A percentile compares a stretch with the other conserved stretches of the same genome.
Evolutionary conservation across 371 early-diverging fungal genomes (phyloP).

Genomic region (Mortierella sp.): DNA sequence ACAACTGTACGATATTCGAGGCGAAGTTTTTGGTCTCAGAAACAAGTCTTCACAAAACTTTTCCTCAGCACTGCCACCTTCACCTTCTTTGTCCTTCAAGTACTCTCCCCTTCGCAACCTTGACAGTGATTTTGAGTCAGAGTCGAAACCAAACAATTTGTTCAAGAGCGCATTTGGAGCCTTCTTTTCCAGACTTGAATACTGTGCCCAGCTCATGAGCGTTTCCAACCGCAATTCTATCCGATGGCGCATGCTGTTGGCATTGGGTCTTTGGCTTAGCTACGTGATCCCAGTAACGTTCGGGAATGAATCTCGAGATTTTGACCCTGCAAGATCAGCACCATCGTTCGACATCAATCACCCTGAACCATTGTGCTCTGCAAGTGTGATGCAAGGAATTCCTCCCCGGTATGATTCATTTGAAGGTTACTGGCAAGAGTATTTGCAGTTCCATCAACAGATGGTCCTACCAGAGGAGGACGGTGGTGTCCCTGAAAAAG

Average conservation of each 20-base stretch:
- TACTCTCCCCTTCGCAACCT: slow-evolving; percentile 15
- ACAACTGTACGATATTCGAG: slow-evolving; percentile 8
- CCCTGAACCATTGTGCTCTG: slow-evolving; percentile 39
- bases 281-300: slow-evolving; percentile 43
- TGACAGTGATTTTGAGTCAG: not conserved
- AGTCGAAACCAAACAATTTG: not conserved
- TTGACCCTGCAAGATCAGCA: slow-evolving; percentile 29
- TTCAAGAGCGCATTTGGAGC: not conserved
- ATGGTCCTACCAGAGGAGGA: slow-evolving; percentile 38
- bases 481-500: slow-evolving; percentile 25
- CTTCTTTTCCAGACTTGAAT: slow-evolving; percentile 11
- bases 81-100: not conserved
- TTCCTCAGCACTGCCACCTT: not conserved
- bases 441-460: slow-evolving; percentile 30
- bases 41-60: slow-evolving; percentile 16
- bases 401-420: slow-evolving; percentile 28
- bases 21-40: slow-evolving; percentile 14
- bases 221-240: slow-evolving; percentile 29
- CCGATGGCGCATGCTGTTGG: slow-evolving; percentile 42
- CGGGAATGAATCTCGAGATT: slow-evolving; percentile 36
- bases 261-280: slow-evolving; percentile 25
- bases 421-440: slow-evolving; percentile 50
- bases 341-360: slow-evolving; percentile 35
- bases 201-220: slow-evolving; percentile 19
- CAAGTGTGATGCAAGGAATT: slow-evolving; percentile 9